Evolutionary conservation across 768 basidiomycete species (phyloP).

Genomic region (Phylloporus arenicola): DNA sequence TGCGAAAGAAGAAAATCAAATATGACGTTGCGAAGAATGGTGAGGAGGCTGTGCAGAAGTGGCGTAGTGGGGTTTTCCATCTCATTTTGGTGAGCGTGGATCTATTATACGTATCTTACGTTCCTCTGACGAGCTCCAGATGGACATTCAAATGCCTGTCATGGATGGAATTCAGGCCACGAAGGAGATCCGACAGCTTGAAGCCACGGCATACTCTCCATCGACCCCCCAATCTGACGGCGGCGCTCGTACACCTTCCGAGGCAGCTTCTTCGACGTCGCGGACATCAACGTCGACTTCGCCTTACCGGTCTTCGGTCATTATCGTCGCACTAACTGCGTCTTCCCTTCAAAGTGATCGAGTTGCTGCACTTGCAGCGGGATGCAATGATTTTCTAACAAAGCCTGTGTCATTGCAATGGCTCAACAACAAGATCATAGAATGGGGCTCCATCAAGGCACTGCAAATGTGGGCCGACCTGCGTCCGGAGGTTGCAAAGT

Average conservation of each 20-base stretch:
- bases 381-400: conserved; percentile 97
- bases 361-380: conserved; percentile 94
- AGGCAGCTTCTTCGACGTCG: conserved; percentile 42
- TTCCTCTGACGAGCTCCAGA: conserved; percentile 46
- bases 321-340: conserved; percentile 98
- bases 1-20: conserved; percentile 94
- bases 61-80: conserved; percentile 90
- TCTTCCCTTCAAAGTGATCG: conserved; percentile 93
- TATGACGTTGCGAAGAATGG: conserved; percentile 94
- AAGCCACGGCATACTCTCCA: conserved; percentile 67
- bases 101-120: neutral
- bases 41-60: conserved; percentile 92
- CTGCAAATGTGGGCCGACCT: conserved; percentile 89
- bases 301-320: conserved; percentile 88
- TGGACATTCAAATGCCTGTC: conserved; percentile 99
- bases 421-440: conserved; percentile 97
- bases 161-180: conserved; percentile 99
- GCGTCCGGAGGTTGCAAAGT: conserved; percentile 52
- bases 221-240: conserved; percentile 59
- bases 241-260: conserved; percentile 46
- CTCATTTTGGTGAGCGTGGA: conserved; percentile 74
- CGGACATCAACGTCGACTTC: conserved; percentile 40
- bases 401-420: conserved; percentile 94
- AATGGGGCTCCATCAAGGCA: conserved; percentile 98
- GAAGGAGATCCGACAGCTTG: conserved; percentile 86